A percentile compares a stretch with the other conserved stretches of the same genome.
These are phyloP conservation scores for Phaseolus coccineus DNA, from an alignment of 331 rosid species.

Conservation along the genomic window DNA sequence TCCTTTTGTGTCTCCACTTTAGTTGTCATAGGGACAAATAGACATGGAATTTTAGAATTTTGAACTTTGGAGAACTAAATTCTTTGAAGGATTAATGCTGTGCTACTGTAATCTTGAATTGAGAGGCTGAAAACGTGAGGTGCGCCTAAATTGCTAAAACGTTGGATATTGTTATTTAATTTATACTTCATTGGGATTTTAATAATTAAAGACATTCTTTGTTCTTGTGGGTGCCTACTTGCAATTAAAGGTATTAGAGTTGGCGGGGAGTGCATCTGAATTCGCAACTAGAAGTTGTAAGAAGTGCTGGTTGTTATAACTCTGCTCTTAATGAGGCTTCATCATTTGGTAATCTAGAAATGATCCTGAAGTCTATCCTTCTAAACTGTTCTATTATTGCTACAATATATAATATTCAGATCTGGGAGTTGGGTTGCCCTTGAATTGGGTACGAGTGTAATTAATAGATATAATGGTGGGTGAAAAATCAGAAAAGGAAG, in stretches of 20 bases:
- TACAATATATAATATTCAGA: too few relatives aligned
- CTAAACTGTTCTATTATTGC: neutral
- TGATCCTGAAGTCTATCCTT: slow-evolving; percentile 26
- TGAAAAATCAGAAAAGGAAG: too few relatives aligned
- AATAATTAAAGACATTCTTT: neutral
- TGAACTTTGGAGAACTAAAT: neutral
- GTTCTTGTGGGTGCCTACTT: neutral
- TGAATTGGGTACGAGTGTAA: too few relatives aligned
- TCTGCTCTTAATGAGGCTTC: neutral
- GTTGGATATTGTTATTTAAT: slow-evolving; percentile 1
- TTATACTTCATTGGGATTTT: neutral
- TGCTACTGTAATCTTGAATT: neutral
- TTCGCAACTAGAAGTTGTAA: slow-evolving; percentile 14
- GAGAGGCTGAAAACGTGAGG: slow-evolving; percentile 15
- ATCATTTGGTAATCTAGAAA: slow-evolving; percentile 31
- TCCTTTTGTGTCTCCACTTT: neutral
- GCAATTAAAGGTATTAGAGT: slow-evolving; percentile 6
- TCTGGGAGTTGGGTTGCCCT: too few relatives aligned
- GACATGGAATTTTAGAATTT: neutral
- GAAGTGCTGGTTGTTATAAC: neutral
- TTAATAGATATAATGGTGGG: too few relatives aligned
- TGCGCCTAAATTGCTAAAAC: neutral
- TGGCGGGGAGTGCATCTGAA: neutral
- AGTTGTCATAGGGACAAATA: neutral
- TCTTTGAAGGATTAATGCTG: neutral